Evolutionary conservation across 192 early-diverging fungal genomes (phyloP), one percentile per base, ranked within the genome.

Genomic region (Umbelopsis isabellina): DNA sequence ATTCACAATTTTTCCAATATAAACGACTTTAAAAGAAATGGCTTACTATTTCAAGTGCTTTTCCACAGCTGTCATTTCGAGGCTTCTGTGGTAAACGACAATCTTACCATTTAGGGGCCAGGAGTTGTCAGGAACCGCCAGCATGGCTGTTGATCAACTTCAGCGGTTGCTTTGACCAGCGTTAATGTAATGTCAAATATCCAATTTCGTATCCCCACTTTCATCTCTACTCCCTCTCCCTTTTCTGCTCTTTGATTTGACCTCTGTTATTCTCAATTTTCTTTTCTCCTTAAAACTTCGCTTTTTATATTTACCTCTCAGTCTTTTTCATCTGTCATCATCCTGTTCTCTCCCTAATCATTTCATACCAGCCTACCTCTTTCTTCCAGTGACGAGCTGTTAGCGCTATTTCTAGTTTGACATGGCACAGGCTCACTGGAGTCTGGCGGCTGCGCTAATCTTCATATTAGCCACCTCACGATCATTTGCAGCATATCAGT

Each of bases 391-490:
- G 33, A 61, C 30, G 55, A 61, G 27, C 30, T 61, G 55, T 61
- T 35, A 46, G 64, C 37, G 65, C 65, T 50, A 21, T 22, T 16
- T 25, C 61, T 21, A 51, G 50, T 21, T 61, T 61, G 55, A 61
- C 25, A 61, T 61, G 55, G 55, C 55, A 27, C 30, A 37, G 55
- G 55, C 55, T 61, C 55, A 61, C 55, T 61, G 21, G 55, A 61
- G 55, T 30, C 33, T 61, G 27, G 55, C 37, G 37, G 37, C 55
- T 35, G 55, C 30, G 13, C 30, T n/a, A 16, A 11, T 61, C 30
- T 37, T 61, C 18, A 16, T 18, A 35, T 61, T 61, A 18, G 33
- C 33, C 2, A 18, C 55, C 0, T 30, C 33, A 61, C 55, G 27
- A 61, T 61, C 55, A 35, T 16, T 35, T 33, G 55, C 55, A 35